Conservation (phyloP, 169 alveolate species). For the Cryptosporidium felis region DNA sequence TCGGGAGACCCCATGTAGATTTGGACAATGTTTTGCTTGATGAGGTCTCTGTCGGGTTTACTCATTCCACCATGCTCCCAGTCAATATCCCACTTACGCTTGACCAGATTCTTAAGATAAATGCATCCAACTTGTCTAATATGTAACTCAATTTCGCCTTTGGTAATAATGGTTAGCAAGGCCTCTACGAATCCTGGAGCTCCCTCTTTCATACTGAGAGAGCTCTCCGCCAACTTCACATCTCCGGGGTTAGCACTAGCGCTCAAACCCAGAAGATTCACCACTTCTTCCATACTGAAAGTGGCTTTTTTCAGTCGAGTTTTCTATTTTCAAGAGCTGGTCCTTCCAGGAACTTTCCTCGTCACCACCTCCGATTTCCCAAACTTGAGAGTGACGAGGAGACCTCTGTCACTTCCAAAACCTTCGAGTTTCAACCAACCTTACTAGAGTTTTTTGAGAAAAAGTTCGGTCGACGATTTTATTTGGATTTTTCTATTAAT, state of each 20-base stretch:
- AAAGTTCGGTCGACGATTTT: too few relatives aligned
- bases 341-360: neutral
- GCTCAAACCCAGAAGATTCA: constrained; percentile 20
- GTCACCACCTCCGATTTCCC: constrained; percentile 1
- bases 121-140: constrained; percentile 66
- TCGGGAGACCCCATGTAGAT: constrained; percentile 33
- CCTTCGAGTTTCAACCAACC: too few relatives aligned
- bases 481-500: neutral
- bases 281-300: constrained; percentile 46
- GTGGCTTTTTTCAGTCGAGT: too few relatives aligned
- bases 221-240: constrained; percentile 54
- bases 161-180: constrained; percentile 17
- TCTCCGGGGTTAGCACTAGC: constrained; percentile 59
- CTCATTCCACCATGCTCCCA: constrained; percentile 67
- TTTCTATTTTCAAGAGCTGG: too few relatives aligned
- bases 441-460: too few relatives aligned
- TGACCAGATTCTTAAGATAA: constrained; percentile 33
- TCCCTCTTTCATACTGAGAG: constrained; percentile 41
- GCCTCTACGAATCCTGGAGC: constrained; percentile 54
- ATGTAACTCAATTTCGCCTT: constrained; percentile 31
- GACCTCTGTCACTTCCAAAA: neutral
- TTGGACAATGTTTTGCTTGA: constrained; percentile 43
- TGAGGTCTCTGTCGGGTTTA: constrained; percentile 23
- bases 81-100: constrained; percentile 65
- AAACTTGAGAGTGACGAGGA: neutral